Conservation (phyloP, 768 basidiomycete genomes). For the Termitomyces bulborhizus region DNA sequence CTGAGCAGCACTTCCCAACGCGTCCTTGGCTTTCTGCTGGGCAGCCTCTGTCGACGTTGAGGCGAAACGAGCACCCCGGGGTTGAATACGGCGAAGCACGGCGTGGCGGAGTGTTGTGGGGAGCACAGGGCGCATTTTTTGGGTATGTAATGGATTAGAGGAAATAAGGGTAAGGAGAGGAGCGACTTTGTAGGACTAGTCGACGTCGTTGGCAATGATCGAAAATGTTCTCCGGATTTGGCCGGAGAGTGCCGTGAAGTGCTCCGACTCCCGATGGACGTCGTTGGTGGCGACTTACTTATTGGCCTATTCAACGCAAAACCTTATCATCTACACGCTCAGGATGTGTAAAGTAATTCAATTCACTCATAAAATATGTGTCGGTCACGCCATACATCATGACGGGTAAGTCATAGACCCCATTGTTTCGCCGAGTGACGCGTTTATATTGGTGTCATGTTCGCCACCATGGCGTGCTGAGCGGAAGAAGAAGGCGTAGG, state of each 20-base stretch:
- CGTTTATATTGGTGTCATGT: conserved; percentile 4
- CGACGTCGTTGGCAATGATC: conserved; percentile 5
- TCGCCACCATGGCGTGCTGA: conserved; percentile 6
- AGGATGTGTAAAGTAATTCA: not conserved
- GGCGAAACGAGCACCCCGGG: conserved; percentile 23
- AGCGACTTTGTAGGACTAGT: not conserved
- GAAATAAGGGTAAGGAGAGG: conserved; percentile 3
- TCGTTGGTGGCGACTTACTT: too few species aligned
- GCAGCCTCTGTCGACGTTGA: conserved; percentile 39
- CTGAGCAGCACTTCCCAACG: conserved; percentile 53
- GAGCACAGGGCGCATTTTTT: conserved; percentile 21
- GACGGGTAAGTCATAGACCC: too few species aligned
- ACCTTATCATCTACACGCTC: not conserved
- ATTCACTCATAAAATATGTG: not conserved
- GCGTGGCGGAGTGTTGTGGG: conserved; percentile 23
- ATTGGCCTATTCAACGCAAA: too few species aligned
- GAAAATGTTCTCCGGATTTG: conserved; percentile 16
- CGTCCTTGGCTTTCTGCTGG: conserved; percentile 70
- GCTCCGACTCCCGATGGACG: conserved; percentile 5
- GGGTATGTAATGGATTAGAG: conserved; percentile 4
- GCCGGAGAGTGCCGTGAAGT: conserved; percentile 4
- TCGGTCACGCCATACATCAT: not conserved
- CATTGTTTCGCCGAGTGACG: not conserved
- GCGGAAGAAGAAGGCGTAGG: not conserved
- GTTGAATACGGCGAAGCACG: conserved; percentile 16